Conservation (phyloP, 2,329 filamentous ascomycete species). For the Dactylonectria macrodidyma region DNA sequence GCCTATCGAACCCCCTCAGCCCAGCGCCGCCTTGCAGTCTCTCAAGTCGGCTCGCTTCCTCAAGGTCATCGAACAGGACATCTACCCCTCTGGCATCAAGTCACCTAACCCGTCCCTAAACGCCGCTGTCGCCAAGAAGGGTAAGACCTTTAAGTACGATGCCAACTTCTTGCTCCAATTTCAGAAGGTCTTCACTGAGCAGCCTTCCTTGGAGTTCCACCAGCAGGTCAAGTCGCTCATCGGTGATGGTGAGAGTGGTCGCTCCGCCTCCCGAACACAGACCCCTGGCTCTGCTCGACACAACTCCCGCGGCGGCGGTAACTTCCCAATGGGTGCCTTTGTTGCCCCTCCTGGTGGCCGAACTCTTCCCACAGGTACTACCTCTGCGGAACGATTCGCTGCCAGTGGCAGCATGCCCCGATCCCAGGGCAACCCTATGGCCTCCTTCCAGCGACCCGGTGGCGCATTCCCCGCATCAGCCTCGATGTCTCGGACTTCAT, state of each 20-base stretch:
- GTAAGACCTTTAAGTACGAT: slow-evolving; percentile 92
- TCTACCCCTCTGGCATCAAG: slow-evolving; percentile 86
- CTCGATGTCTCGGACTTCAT: slow-evolving; percentile 77
- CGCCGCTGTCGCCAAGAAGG: slow-evolving; percentile 82
- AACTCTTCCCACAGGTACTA: slow-evolving; percentile 81
- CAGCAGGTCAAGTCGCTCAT: slow-evolving; percentile 89
- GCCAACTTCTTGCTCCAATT: slow-evolving; percentile 96
- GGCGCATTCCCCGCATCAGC: slow-evolving; percentile 74
- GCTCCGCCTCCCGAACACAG: slow-evolving; percentile 72
- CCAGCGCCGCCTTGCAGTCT: slow-evolving; percentile 93
- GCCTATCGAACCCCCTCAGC: slow-evolving; percentile 90
- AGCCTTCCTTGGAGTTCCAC: slow-evolving; percentile 95
- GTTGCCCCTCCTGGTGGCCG: slow-evolving; percentile 62
- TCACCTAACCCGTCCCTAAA: slow-evolving; percentile 96
- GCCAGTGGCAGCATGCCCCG: slow-evolving; percentile 67
- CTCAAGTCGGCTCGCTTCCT: slow-evolving; percentile 94
- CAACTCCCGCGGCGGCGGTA: slow-evolving; percentile 64
- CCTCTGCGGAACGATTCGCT: slow-evolving; percentile 82
- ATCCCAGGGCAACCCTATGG: slow-evolving; percentile 58
- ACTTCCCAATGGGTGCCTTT: slow-evolving; percentile 80
- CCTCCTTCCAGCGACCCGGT: slow-evolving; percentile 61
- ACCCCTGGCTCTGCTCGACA: slow-evolving; percentile 68
- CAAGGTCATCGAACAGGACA: slow-evolving; percentile 81
- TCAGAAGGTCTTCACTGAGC: slow-evolving; percentile 95
- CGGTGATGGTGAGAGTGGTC: slow-evolving; percentile 78